Percentiles rank a stretch among this genome's conserved stretches.
phyloP scores from a whole-genome alignment of 2,329 filamentous ascomycete species.

The Fusarium oxysporum region DNA sequence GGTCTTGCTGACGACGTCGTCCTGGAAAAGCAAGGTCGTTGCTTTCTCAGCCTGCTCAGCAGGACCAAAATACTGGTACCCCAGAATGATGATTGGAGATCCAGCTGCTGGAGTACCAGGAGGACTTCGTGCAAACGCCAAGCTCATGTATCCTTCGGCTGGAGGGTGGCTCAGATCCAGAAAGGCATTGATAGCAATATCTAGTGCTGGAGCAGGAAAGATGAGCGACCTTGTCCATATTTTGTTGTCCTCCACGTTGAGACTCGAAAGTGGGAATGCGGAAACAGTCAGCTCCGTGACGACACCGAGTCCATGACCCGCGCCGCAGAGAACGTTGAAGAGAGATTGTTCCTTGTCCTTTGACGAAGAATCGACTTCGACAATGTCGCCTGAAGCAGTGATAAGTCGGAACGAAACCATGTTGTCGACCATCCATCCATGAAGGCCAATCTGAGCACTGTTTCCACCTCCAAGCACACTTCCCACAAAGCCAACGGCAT shows the following conservation, averaged over 20 bases:
- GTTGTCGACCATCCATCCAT: slow-evolving; percentile 51
- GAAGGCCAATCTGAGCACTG: slow-evolving; percentile 44
- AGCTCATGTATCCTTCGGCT: slow-evolving; percentile 20
- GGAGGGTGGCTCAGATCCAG: slow-evolving; percentile 30
- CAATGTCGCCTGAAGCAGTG: slow-evolving; percentile 26
- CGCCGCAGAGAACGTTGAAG: slow-evolving; percentile 50
- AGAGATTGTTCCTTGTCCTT: slow-evolving; percentile 41
- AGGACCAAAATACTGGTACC: slow-evolving; percentile 42
- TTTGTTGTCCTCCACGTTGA: slow-evolving; percentile 46
- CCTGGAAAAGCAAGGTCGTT: slow-evolving; percentile 28
- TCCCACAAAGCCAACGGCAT: slow-evolving; percentile 46
- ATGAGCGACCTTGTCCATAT: slow-evolving; percentile 50
- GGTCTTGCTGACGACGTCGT: slow-evolving; percentile 30
- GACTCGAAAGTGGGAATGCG: slow-evolving; percentile 37
- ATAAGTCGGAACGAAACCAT: slow-evolving; percentile 46
- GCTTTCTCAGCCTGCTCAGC: slow-evolving; percentile 40
- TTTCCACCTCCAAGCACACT: slow-evolving; percentile 46
- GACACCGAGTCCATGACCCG: slow-evolving; percentile 51
- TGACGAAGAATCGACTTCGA: slow-evolving; percentile 30
- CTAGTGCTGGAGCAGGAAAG: slow-evolving; percentile 43
- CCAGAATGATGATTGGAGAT: slow-evolving; percentile 46
- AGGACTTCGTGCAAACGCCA: slow-evolving; percentile 47
- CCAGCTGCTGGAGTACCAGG: slow-evolving; percentile 46
- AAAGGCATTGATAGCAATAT: slow-evolving; percentile 39
- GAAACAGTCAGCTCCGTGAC: slow-evolving; percentile 47